Percentiles rank a stretch among this genome's conserved stretches.
phyloP scores from a whole-genome alignment of 1,139 yeast genomes.

The Saccharomyces hybrid region DNA sequence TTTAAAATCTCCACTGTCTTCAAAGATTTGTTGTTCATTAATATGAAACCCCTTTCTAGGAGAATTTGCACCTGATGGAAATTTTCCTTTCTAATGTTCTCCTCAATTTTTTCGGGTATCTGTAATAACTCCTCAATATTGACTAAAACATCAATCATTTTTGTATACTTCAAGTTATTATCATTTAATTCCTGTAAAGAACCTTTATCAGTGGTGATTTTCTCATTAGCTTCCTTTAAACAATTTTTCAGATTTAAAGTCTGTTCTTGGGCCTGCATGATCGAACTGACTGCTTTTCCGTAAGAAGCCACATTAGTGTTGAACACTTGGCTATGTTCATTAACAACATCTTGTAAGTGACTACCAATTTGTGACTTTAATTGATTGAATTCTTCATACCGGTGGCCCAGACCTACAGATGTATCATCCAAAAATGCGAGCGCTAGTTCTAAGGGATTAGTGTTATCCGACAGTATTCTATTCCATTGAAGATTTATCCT shows the following conservation, averaged over 20 bases:
- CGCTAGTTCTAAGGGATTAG: constrained; percentile 82
- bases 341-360: constrained; percentile 63
- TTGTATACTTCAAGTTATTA: constrained; percentile 54
- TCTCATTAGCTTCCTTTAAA: constrained; percentile 40
- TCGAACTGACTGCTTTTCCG: constrained; percentile 43
- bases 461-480: constrained; percentile 36
- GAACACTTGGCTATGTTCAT: constrained; percentile 77
- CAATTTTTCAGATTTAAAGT: constrained; percentile 24
- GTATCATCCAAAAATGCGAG: constrained; percentile 74
- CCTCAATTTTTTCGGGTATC: constrained; percentile 60
- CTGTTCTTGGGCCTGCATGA: constrained; percentile 28
- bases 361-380: constrained; percentile 48
- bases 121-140: constrained; percentile 57
- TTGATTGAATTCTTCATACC: constrained; percentile 49
- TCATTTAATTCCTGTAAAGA: constrained; percentile 57
- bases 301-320: constrained; percentile 77
- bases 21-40: constrained; percentile 52
- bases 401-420: constrained; percentile 80
- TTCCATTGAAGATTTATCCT: constrained; percentile 34
- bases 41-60: constrained; percentile 47
- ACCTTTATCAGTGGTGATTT: constrained; percentile 49
- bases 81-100: constrained; percentile 55
- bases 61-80: constrained; percentile 63
- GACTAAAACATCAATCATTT: constrained; percentile 63
- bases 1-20: constrained; percentile 58